These are phyloP conservation scores for Teunomyces barrocoloradensis DNA, from an alignment of 805 yeast genomes.

Conservation along the genomic window DNA sequence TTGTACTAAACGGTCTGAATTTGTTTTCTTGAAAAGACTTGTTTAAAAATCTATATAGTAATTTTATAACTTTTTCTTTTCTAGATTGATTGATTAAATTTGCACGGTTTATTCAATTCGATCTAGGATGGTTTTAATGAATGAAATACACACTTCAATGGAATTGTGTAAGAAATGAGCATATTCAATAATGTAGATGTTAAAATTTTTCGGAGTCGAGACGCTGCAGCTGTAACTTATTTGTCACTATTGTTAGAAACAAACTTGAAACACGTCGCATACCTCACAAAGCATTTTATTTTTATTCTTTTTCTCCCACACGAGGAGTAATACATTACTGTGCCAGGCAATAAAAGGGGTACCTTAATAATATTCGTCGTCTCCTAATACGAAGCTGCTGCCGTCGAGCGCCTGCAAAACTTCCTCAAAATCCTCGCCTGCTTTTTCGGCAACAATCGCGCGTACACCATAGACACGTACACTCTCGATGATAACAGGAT, in stretches of 20 bases:
- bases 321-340: not conserved
- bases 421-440: not conserved
- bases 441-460: constrained; percentile 23
- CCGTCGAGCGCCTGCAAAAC: not conserved
- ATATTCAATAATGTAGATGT: too few species aligned
- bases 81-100: not conserved
- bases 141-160: too few species aligned
- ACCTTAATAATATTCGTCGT: not conserved
- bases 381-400: not conserved
- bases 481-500: constrained; percentile 6
- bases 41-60: not conserved
- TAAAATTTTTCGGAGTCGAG: not conserved
- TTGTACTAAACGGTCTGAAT: constrained; percentile 8
- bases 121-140: not conserved
- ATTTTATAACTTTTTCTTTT: not conserved
- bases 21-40: not conserved
- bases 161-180: too few species aligned
- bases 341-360: not conserved
- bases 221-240: too few species aligned
- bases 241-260: too few species aligned
- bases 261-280: too few species aligned
- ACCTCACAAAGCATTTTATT: too few species aligned
- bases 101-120: not conserved
- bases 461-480: constrained; percentile 31
- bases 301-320: too few species aligned